Conservation (phyloP, 306 rosid genomes). For the peach (Prunus persica) region Prunus_persica_NCBIv2 NC_034009.1:12103501-12104000, state of each 20-base stretch:
- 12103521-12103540: conserved; percentile 77
- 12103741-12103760: conserved; percentile 79
- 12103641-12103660: background rate
- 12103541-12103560: background rate
- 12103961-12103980: conserved; percentile 77
- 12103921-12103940: background rate
- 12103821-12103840: conserved; percentile 76
- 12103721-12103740: conserved; percentile 82
- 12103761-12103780: conserved; percentile 74
- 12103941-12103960: conserved; percentile 27
- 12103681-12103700: background rate
- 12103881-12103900: conserved; percentile 22
- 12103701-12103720: conserved; percentile 70
- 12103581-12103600: conserved; percentile 6
- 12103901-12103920: conserved; percentile 1
- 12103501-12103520: conserved; percentile 63
- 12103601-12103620: background rate
- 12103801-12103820: conserved; percentile 98
- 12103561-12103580: background rate
- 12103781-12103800: conserved; percentile 73
- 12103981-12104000: conserved; percentile 79
- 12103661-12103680: background rate
- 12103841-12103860: conserved; percentile 87
- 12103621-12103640: background rate
- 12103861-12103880: conserved; percentile 79